phyloP scores from a whole-genome alignment of 257 asterid species.

The Ilex asprella region DNA sequence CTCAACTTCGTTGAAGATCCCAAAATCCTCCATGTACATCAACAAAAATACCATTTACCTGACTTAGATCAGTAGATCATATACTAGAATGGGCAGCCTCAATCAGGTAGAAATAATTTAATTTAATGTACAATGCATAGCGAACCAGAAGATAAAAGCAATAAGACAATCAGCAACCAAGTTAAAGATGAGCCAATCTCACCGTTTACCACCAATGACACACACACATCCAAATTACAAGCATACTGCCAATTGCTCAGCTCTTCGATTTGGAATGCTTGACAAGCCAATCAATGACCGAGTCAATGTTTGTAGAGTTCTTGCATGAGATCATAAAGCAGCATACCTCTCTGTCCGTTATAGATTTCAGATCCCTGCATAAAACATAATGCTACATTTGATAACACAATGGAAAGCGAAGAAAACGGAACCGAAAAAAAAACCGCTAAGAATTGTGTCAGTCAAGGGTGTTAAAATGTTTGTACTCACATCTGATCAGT shows the following conservation, averaged over 20 bases:
- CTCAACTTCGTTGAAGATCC: no score
- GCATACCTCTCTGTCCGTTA: slow-evolving; percentile 92
- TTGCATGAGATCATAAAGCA: slow-evolving; percentile 99
- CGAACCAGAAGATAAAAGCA: neutral
- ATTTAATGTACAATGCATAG: neutral
- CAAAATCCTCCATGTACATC: no score
- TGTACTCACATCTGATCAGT: slow-evolving; percentile 78
- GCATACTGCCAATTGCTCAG: slow-evolving; percentile 27
- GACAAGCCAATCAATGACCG: slow-evolving; percentile 94
- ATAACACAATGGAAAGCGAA: neutral
- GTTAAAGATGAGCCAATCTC: neutral
- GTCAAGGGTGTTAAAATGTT: neutral
- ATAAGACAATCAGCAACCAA: neutral
- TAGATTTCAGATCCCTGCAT: slow-evolving; percentile 78
- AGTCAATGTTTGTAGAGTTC: slow-evolving; percentile 87
- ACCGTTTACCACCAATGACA: neutral
- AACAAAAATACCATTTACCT: no score
- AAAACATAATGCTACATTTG: neutral
- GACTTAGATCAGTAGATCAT: no score
- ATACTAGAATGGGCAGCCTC: no score
- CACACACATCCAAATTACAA: slow-evolving; percentile 24
- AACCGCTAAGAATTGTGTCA: no score
- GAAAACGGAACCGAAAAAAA: neutral
- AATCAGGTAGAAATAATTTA: no score
- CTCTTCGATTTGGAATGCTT: slow-evolving; percentile 91